Evolutionary conservation across 2,329 filamentous ascomycete genomes (phyloP), one percentile per base, ranked within the genome.

Genomic region (Chaetomium sp.): DNA sequence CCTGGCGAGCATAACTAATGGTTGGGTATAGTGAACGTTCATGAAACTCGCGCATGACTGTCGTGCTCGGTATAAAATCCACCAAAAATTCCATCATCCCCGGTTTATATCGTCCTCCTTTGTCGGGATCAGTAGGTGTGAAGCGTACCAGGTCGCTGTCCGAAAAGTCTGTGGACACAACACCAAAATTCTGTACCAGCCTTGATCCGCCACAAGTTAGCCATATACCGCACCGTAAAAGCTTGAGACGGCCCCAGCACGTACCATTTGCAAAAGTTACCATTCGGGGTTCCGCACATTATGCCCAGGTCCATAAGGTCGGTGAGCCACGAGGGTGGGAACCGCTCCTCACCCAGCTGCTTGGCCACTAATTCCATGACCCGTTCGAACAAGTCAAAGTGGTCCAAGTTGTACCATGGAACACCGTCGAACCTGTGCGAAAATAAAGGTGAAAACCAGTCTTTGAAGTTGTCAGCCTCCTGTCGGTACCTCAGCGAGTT

Each of bases 241-340:
- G 19, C 12, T 25, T 10, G 23, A 19, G 13, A 23, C 10, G 27
- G 27, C 5, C 12, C 21, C 21, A 2, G 23, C 5, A 56, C 51
- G 10, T 63, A 63, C 60, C 60, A 57, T 31, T 9, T 21, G 47
- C 29, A 51, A 23, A 63, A 53, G n/a, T 23, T n/a, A 9, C 31
- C 45, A 16, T 19, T 33, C 4, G 45, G 16, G 2, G 8, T 19
- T 9, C 31, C 10, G 13, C 5, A 1, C 4, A 1, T 25, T 8
- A 63, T 19, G 9, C 31, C 31, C 10, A 49, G 4, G 25, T 23
- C 21, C 21, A 63, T 3, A 31, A 63, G 3, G 3, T 63, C 54
- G 0, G 29, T 9, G 5, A 25, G 21, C 45, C 45, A 57, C 1
- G 3, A 9, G 9, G 9, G 2, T 19, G 31, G 38, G 6, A 56